These are phyloP conservation scores for Colletotrichum sp. DNA, from an alignment of 2,329 filamentous ascomycete genomes.

Conservation along the genomic window DNA sequence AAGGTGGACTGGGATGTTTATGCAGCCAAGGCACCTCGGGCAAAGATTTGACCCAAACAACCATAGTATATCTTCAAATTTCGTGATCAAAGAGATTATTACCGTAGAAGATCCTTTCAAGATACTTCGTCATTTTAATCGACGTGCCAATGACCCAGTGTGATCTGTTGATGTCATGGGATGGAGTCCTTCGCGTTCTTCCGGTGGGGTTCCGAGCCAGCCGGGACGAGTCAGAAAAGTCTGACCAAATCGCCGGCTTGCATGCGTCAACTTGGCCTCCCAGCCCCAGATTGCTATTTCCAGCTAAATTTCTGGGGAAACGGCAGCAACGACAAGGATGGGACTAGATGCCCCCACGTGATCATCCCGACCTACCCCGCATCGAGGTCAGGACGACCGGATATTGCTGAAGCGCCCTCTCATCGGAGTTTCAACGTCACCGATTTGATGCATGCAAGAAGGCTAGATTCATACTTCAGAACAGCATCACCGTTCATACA, in stretches of 20 bases:
- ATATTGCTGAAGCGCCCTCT: neutral
- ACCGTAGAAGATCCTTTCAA: accelerated
- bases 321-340: neutral
- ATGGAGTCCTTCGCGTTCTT: neutral
- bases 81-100: accelerated
- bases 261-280: neutral
- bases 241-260: neutral
- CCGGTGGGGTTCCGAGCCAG: neutral
- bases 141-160: accelerated
- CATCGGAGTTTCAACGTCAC: neutral
- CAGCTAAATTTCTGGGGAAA: neutral
- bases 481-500: neutral
- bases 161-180: neutral
- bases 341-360: neutral
- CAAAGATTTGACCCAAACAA: neutral
- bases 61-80: neutral
- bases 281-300: neutral
- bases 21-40: neutral
- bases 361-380: neutral
- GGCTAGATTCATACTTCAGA: neutral
- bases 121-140: neutral
- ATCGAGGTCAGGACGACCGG: neutral
- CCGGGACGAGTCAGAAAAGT: neutral
- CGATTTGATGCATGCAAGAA: neutral
- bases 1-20: neutral